Evolutionary conservation across 176 grass and related monocot species (phyloP).

Genomic region (Aegilops umbellulata): DNA sequence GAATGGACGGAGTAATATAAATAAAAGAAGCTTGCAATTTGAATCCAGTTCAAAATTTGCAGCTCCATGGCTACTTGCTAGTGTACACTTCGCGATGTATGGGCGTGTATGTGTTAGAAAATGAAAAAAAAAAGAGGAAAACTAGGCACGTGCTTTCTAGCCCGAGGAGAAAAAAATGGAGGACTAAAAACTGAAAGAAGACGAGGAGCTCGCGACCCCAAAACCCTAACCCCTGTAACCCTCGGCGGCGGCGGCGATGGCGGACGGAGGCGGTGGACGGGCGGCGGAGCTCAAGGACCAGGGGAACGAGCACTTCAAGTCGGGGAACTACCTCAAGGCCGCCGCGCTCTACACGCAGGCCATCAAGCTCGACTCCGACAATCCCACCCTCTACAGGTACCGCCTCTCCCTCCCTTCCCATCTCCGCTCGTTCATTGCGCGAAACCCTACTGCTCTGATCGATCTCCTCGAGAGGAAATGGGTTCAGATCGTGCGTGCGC

Average conservation of each 20-base stretch:
- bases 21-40: neutral
- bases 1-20: neutral
- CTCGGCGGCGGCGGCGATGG: slow-evolving; percentile 30
- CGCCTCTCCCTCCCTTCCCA: neutral
- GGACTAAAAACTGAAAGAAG: neutral
- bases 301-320: slow-evolving; percentile 94
- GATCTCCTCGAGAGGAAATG: neutral
- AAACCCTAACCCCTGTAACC: slow-evolving; percentile 49
- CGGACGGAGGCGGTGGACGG: slow-evolving; percentile 10
- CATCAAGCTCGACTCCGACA: slow-evolving; percentile 88
- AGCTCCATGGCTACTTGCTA: neutral
- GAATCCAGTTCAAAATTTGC: neutral
- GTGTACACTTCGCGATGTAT: too few relatives aligned
- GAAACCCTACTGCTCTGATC: neutral
- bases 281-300: slow-evolving; percentile 70
- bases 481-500: neutral
- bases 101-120: too few relatives aligned
- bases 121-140: neutral
- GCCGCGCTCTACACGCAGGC: slow-evolving; percentile 95
- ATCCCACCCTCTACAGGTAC: slow-evolving; percentile 84
- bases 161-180: neutral
- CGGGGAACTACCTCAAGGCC: slow-evolving; percentile 84
- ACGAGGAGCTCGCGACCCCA: slow-evolving; percentile 7
- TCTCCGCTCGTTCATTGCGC: neutral
- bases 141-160: neutral